Evolutionary conservation across 2,329 filamentous ascomycete genomes (phyloP).

Genomic region (Paraphaeosphaeria sporulosa): DNA sequence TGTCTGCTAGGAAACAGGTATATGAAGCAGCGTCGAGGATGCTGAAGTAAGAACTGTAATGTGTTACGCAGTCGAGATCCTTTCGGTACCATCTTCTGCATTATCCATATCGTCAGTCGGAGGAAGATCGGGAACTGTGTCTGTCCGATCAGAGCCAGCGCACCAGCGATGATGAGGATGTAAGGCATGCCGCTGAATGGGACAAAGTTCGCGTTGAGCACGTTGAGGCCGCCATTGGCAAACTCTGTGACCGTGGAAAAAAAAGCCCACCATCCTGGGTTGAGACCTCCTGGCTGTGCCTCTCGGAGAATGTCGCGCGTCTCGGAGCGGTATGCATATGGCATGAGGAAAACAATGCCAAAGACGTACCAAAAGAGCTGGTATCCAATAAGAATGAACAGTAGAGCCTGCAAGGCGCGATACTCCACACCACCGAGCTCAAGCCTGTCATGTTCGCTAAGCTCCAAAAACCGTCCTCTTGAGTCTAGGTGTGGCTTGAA

Average conservation of each 20-base stretch:
- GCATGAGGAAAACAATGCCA: conserved; percentile 58
- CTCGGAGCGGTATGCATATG: conserved; percentile 52
- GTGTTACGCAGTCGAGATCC: conserved; percentile 53
- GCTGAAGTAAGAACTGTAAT: conserved; percentile 66
- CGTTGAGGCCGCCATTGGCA: conserved; percentile 62
- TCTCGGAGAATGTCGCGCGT: conserved; percentile 51
- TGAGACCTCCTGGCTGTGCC: conserved; percentile 44
- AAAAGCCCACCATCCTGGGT: conserved; percentile 43
- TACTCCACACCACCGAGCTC: conserved; percentile 63
- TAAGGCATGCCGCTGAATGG: conserved; percentile 61
- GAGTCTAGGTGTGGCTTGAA: conserved; percentile 42
- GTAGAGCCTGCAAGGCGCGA: conserved; percentile 57
- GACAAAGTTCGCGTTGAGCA: conserved; percentile 66
- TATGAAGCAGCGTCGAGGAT: conserved; percentile 70
- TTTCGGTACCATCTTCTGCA: conserved; percentile 58
- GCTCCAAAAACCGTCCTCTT: conserved; percentile 40
- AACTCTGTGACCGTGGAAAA: conserved; percentile 60
- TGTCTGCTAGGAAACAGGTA: conserved; percentile 69
- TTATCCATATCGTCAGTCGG: conserved; percentile 65
- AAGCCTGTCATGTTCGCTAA: conserved; percentile 53
- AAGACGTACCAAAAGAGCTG: conserved; percentile 47
- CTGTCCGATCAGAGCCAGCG: conserved; percentile 61
- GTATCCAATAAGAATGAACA: conserved; percentile 56
- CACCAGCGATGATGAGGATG: conserved; percentile 57
- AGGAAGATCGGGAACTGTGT: conserved; percentile 67